Conservation (phyloP, 148 eudicot species). For the Rhododendron griersonianum region DNA sequence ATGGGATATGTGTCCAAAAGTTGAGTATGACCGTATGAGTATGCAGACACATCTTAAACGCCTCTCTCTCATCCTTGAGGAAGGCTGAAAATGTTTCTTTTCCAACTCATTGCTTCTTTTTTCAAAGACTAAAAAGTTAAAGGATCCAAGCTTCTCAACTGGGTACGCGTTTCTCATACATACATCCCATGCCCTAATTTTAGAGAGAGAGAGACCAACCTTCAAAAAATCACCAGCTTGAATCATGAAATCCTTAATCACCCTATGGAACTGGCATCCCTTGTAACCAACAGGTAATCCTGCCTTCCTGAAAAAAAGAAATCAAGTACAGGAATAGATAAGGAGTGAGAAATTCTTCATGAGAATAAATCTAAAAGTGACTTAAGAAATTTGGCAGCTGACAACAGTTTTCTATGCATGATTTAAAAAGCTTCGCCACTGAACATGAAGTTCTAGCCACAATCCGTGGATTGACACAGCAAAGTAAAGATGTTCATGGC, state of each 20-base stretch:
- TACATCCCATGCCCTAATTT: neutral
- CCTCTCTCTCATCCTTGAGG: neutral
- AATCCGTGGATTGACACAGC: neutral
- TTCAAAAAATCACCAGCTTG: slow-evolving; percentile 92
- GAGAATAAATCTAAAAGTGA: neutral
- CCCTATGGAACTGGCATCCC: slow-evolving; percentile 93
- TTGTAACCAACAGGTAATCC: slow-evolving; percentile 97
- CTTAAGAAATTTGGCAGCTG: neutral
- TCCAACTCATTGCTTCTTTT: neutral
- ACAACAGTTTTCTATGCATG: neutral
- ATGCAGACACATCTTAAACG: neutral
- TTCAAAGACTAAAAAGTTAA: neutral
- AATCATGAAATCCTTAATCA: slow-evolving; percentile 94
- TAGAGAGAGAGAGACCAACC: slow-evolving; percentile 37
- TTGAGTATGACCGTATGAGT: neutral
- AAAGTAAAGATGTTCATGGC: neutral
- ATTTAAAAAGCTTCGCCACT: too few relatives aligned
- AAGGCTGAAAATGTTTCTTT: neutral
- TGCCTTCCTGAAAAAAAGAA: slow-evolving; percentile 58
- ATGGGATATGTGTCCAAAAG: neutral
- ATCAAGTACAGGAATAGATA: slow-evolving; percentile 1
- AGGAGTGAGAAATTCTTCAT: neutral
- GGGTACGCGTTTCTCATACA: neutral
- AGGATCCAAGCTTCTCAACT: neutral
- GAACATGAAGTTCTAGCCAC: neutral